Percentiles rank a stretch among this genome's conserved stretches.
Conservation (phyloP, 2,329 filamentous ascomycete genomes). For the Xylariaceae sp. region DNA sequence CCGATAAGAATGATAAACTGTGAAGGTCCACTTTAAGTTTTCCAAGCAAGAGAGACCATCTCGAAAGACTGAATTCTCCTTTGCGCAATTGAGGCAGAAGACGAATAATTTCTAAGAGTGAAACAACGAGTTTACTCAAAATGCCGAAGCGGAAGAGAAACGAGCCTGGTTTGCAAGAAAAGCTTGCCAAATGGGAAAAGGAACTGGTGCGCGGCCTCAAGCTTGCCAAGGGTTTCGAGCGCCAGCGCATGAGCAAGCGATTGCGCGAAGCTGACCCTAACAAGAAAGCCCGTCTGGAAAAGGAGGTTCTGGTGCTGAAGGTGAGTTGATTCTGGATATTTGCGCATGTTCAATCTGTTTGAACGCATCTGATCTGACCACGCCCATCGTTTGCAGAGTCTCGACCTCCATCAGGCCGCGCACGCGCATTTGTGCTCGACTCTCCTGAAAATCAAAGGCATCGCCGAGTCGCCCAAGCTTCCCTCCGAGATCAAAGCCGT, state of each 20-base stretch:
- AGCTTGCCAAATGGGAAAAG: conserved; percentile 51
- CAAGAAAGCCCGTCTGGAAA: conserved; percentile 56
- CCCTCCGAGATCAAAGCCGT: conserved; percentile 45
- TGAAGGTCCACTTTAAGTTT: conserved; percentile 1
- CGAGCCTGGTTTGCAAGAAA: conserved; percentile 43
- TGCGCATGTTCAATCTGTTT: background rate
- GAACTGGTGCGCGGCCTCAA: conserved; percentile 64
- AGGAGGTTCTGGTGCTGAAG: conserved; percentile 54
- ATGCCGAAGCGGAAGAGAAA: conserved; percentile 47
- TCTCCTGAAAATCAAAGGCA: conserved; percentile 48
- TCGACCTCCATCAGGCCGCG: conserved; percentile 54
- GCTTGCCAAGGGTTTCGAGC: conserved; percentile 68
- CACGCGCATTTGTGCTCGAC: conserved; percentile 52
- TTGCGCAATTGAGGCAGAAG: background rate
- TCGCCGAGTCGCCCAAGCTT: conserved; percentile 47
- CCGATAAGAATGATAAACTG: background rate
- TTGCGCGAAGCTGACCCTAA: conserved; percentile 45
- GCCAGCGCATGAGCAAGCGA: conserved; percentile 66
- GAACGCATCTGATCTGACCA: conserved; percentile 6
- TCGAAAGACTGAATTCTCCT: background rate
- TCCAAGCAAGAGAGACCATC: background rate
- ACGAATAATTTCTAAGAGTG: background rate
- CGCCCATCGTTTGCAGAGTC: conserved; percentile 36
- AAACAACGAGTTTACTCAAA: background rate
- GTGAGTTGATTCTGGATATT: conserved; percentile 31